These are phyloP conservation scores for Stephanocyclus meneghinianus DNA, from an alignment of 352 stramenopile species.

Conservation along the genomic window DNA sequence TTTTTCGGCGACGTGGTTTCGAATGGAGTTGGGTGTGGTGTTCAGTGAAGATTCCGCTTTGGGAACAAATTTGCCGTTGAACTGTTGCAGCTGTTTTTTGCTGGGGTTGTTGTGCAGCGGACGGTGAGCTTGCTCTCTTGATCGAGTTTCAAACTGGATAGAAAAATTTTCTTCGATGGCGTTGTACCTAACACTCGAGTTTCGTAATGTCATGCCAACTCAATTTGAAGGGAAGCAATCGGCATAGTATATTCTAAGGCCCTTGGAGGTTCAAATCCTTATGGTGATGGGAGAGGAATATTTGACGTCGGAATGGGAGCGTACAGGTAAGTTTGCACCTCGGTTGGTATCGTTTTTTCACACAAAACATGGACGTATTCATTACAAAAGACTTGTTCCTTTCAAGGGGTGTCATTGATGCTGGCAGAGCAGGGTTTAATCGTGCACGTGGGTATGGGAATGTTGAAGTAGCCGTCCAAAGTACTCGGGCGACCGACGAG, in stretches of 20 bases:
- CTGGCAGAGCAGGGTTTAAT: constrained; percentile 30
- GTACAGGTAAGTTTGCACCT: constrained; percentile 24
- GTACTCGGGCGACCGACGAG: background rate
- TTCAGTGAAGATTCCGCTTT: constrained; percentile 69
- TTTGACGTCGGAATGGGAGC: constrained; percentile 31
- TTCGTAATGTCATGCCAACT: background rate
- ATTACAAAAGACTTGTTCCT: background rate
- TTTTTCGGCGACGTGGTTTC: constrained; percentile 62
- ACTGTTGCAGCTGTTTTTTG: constrained; percentile 75
- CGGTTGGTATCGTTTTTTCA: background rate
- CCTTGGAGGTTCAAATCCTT: constrained; percentile 31
- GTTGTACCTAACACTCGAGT: background rate
- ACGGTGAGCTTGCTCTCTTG: constrained; percentile 18
- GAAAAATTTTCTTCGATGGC: background rate
- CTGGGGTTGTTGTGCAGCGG: constrained; percentile 75
- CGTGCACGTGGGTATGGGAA: constrained; percentile 24
- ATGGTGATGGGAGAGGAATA: constrained; percentile 38
- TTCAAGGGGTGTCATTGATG: constrained; percentile 23
- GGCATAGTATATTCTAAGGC: constrained; percentile 44
- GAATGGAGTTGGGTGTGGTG: constrained; percentile 57
- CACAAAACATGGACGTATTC: background rate
- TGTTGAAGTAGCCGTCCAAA: background rate
- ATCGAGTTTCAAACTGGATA: background rate
- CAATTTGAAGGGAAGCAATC: constrained; percentile 31
- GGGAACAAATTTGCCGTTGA: constrained; percentile 76